A percentile compares a stretch with the other conserved stretches of the same genome.
Evolutionary conservation across 495 filamentous ascomycete genomes (phyloP).

Genomic region (Aspergillus saccharolyticus): DNA sequence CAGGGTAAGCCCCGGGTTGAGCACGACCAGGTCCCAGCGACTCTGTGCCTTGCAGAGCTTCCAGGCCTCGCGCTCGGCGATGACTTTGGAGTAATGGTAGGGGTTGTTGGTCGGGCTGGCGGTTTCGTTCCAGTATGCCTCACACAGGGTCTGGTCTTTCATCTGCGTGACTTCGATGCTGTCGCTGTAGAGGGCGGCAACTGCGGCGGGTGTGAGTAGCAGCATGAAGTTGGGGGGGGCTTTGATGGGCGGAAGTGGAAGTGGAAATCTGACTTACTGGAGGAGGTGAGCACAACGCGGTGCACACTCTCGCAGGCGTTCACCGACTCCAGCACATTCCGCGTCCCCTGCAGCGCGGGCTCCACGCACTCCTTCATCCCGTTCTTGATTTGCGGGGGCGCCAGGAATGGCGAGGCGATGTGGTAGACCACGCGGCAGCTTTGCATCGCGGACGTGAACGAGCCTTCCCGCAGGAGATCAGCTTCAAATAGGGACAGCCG

Average conservation of each 20-base stretch:
- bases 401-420: neutral
- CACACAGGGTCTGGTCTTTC: neutral
- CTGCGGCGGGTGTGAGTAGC: neutral
- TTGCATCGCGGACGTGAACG: neutral
- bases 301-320: neutral
- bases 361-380: neutral
- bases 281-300: neutral
- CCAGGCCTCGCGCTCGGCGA: conserved; percentile 1
- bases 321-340: neutral
- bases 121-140: conserved; percentile 1
- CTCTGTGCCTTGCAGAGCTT: neutral
- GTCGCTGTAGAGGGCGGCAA: neutral
- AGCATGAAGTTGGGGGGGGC: neutral
- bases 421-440: conserved; percentile 2
- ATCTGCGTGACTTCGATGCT: neutral
- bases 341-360: neutral
- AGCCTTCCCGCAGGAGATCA: neutral
- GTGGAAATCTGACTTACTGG: neutral
- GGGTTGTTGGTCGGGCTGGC: neutral
- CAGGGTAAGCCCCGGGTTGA: neutral
- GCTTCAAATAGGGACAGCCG: neutral
- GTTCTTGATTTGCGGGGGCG: neutral
- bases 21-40: neutral
- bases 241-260: neutral
- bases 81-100: neutral